phyloP scores from a whole-genome alignment of 148 eudicot genomes.

The Vaccinium myrtillus region DNA sequence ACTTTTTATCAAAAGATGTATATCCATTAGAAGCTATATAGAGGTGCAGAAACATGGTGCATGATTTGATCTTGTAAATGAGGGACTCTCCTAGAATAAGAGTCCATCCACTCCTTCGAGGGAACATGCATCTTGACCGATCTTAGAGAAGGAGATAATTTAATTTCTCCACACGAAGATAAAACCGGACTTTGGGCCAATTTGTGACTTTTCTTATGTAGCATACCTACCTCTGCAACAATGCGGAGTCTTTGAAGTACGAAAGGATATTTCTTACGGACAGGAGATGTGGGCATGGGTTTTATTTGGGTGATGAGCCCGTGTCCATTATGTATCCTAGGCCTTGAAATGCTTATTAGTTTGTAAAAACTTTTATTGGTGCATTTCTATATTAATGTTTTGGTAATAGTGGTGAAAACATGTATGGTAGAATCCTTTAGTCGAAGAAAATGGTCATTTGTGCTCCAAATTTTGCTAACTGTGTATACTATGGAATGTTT shows the following conservation, averaged over 20 bases:
- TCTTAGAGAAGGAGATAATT: neutral
- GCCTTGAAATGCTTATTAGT: neutral
- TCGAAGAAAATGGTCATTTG: neutral
- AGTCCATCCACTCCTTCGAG: neutral
- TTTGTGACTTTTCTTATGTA: neutral
- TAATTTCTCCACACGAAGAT: neutral
- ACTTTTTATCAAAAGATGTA: neutral
- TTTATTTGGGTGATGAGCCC: neutral
- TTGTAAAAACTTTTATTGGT: neutral
- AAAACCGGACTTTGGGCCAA: neutral
- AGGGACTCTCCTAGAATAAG: neutral
- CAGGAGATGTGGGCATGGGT: neutral
- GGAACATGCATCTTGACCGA: neutral
- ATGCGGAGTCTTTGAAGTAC: neutral
- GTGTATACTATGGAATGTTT: neutral
- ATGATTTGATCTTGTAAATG: neutral
- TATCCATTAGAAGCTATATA: neutral
- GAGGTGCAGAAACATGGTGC: neutral
- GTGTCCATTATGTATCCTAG: neutral
- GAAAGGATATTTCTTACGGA: neutral
- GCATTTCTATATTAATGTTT: neutral
- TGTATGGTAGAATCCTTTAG: neutral
- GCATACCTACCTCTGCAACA: neutral
- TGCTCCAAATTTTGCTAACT: neutral
- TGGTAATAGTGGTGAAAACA: neutral